phyloP scores from a whole-genome alignment of 129 eudicot genomes.

The Pittosporum tobira region DNA sequence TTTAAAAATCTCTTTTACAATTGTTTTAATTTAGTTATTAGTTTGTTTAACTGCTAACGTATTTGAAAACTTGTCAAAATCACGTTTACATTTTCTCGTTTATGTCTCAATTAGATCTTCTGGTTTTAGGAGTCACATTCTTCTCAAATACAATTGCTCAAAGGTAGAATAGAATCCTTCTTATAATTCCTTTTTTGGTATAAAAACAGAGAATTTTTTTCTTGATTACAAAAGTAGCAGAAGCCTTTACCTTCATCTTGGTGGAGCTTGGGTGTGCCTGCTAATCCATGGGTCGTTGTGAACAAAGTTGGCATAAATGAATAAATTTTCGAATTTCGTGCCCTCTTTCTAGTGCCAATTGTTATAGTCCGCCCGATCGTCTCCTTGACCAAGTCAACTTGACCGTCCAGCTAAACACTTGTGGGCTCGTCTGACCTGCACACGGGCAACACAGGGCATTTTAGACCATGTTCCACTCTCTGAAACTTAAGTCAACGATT shows the following conservation, averaged over 20 bases:
- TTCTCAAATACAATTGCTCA: slow-evolving; percentile 53
- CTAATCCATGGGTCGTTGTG: not conserved
- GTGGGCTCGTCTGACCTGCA: too few relatives aligned
- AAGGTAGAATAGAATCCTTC: slow-evolving; percentile 34
- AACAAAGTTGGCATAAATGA: slow-evolving; percentile 1
- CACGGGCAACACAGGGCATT: too few relatives aligned
- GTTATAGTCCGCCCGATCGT: too few relatives aligned
- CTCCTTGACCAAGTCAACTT: too few relatives aligned
- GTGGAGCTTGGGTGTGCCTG: slow-evolving; percentile 18
- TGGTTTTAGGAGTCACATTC: slow-evolving; percentile 65
- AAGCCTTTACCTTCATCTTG: slow-evolving; percentile 18
- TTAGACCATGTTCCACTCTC: too few relatives aligned
- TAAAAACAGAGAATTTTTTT: too few relatives aligned
- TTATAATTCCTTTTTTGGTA: not conserved
- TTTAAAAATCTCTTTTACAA: not conserved
- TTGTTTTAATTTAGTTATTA: not conserved
- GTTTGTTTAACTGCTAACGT: not conserved
- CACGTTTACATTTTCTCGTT: slow-evolving; percentile 44
- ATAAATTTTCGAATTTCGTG: too few relatives aligned
- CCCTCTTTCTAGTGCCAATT: too few relatives aligned
- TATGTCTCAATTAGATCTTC: slow-evolving; percentile 63
- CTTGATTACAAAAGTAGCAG: too few relatives aligned
- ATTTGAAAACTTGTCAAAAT: slow-evolving; percentile 3
- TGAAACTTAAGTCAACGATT: too few relatives aligned
- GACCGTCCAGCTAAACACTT: too few relatives aligned